These are phyloP conservation scores for Candida fluviatilis DNA, from an alignment of 805 yeast species.

Conservation along the genomic window DNA sequence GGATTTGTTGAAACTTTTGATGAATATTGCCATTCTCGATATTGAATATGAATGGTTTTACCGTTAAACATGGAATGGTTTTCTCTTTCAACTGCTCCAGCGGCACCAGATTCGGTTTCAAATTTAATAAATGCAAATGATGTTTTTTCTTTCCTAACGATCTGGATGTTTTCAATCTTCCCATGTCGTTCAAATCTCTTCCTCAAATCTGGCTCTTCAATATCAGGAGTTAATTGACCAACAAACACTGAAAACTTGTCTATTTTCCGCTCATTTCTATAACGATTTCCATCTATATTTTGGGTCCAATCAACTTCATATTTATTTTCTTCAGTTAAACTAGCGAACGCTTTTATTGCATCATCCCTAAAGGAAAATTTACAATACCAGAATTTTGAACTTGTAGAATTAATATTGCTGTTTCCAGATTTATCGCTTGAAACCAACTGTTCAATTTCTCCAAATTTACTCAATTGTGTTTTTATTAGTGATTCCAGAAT, in stretches of 20 bases:
- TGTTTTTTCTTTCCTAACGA: conserved; percentile 45
- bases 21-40: conserved; percentile 49
- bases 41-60: conserved; percentile 82
- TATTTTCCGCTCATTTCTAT: conserved; percentile 20
- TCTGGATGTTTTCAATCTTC: conserved; percentile 51
- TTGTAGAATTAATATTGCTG: conserved; percentile 10
- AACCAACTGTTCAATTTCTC: conserved; percentile 70
- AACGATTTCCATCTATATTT: conserved; percentile 53
- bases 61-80: conserved; percentile 73
- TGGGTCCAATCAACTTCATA: conserved; percentile 83
- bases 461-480: conserved; percentile 47
- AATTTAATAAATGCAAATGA: conserved; percentile 74
- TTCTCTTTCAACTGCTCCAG: conserved; percentile 80
- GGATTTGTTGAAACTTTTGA: conserved; percentile 3
- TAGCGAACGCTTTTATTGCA: conserved; percentile 81
- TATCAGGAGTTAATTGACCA: conserved; percentile 60
- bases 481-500: conserved; percentile 31
- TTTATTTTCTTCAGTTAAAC: conserved; percentile 48
- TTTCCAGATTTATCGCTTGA: conserved; percentile 34
- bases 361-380: conserved; percentile 81
- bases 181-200: conserved; percentile 70
- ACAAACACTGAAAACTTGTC: conserved; percentile 75
- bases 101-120: conserved; percentile 67
- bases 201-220: conserved; percentile 50
- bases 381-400: conserved; percentile 60